Evolutionary conservation across 176 grass and related monocot genomes (phyloP).

Genomic region (Cenchrus fungigraminus): DNA sequence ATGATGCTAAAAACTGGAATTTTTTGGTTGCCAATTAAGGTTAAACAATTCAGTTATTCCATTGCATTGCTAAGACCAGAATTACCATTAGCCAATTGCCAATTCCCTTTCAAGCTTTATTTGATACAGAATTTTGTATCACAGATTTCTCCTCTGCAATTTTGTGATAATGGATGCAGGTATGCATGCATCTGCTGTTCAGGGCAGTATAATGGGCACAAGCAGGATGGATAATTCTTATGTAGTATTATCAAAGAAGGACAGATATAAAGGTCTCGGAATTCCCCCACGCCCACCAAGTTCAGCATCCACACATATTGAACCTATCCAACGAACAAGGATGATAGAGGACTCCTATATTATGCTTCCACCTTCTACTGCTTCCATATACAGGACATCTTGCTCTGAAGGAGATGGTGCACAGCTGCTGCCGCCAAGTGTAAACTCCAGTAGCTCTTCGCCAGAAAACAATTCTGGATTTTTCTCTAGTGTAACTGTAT

Average conservation of each 20-base stretch:
- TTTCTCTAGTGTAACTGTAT: constrained; percentile 82
- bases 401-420: constrained; percentile 56
- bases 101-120: neutral
- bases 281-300: constrained; percentile 60
- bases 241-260: constrained; percentile 68
- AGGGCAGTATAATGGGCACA: constrained; percentile 66
- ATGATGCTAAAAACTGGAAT: constrained; percentile 14
- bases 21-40: neutral
- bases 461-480: constrained; percentile 73
- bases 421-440: constrained; percentile 37
- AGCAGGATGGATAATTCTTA: constrained; percentile 80
- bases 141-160: neutral
- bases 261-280: constrained; percentile 57
- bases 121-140: neutral
- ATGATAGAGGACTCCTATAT: constrained; percentile 90
- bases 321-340: constrained; percentile 64
- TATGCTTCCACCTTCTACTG: constrained; percentile 81
- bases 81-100: neutral
- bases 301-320: constrained; percentile 37
- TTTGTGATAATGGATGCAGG: constrained; percentile 46
- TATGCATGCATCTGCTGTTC: constrained; percentile 64
- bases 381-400: constrained; percentile 74
- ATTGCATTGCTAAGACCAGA: constrained; percentile 4
- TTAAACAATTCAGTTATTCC: neutral
- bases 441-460: constrained; percentile 44